phyloP scores from a whole-genome alignment of 2,329 filamentous ascomycete species.

The Ophiosphaerella korrae region DNA sequence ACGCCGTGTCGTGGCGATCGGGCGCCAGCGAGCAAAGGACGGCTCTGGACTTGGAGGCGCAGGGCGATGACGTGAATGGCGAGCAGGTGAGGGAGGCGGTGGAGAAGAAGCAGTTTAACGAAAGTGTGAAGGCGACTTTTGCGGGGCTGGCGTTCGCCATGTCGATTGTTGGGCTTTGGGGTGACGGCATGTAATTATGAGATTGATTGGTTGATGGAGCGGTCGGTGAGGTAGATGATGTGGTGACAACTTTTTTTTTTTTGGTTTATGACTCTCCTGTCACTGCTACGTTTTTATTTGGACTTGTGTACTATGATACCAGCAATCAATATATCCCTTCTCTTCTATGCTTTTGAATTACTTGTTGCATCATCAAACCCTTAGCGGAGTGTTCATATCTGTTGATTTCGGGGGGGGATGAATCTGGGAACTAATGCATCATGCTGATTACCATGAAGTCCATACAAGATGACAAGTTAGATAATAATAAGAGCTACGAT shows the following conservation, averaged over 20 bases:
- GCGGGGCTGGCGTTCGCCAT: conserved; percentile 53
- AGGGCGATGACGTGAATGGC: conserved; percentile 54
- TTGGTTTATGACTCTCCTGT: neutral
- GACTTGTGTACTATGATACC: neutral
- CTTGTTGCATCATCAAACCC: neutral
- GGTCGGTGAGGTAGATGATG: conserved; percentile 40
- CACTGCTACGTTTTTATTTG: neutral
- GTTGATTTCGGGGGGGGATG: too few relatives aligned
- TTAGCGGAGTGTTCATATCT: too few relatives aligned
- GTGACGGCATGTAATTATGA: conserved; percentile 45
- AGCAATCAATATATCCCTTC: conserved; percentile 6
- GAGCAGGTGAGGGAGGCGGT: conserved; percentile 55
- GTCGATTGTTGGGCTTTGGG: conserved; percentile 56
- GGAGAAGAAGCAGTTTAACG: conserved; percentile 48
- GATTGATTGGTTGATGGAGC: too few relatives aligned
- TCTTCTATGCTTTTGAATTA: neutral
- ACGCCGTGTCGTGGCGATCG: conserved; percentile 32
- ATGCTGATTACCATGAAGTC: too few relatives aligned
- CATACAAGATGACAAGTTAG: too few relatives aligned
- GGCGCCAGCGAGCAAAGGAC: conserved; percentile 30
- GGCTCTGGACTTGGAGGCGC: conserved; percentile 36
- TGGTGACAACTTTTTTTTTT: conserved; percentile 1
- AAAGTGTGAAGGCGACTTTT: conserved; percentile 50
- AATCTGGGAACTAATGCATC: too few relatives aligned
- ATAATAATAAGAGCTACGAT: too few relatives aligned